Base-by-base conservation (phyloP, 2,329 filamentous ascomycete species). In the Claviceps spartinae region DNA sequence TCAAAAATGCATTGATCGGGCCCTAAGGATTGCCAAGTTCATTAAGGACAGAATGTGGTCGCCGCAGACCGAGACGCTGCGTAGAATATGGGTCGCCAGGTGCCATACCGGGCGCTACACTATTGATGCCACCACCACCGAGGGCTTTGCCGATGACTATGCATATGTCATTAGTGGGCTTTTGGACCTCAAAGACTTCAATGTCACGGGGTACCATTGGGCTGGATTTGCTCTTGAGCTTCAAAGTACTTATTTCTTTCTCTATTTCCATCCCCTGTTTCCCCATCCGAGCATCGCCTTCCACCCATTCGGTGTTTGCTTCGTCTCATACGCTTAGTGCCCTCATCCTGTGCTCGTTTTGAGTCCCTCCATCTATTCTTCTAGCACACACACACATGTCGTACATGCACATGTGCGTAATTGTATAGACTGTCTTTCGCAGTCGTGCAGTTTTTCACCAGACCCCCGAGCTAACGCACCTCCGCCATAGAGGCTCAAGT, bases 121-220 rank as follows among this genome's bases (percentile, higher is more conserved):
- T 4, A 22, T 24, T 24, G 24, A 24, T 1, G 5, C 24, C 24
- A 24, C 24, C 24, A 82, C 83, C 34, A 74, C 80, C n/a, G 74
- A 76, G 42, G 90, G 80, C 0, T 95, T 97, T 66, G 88, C 91
- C 1, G 93, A 97, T 60, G 93, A 98, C 69, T 97, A 97, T 63
- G 88, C 91, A 2, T 95, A 91, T 65, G 66, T 97, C 42, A 86
- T 89, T 48, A 80, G 84, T 48, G 91, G 89, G 0, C 73, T 96
- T 1, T 72, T 97, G 52, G 84, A 90, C 58, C 77, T 97, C 34
- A 94, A 94, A 63, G 83, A 91, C 64, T 79, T 84, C 0, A 95
- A 88, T 0, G 84, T 85, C 55, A 82, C 95, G 52, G 82, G 85
- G 57, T 69, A 71, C 43, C 87, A 86, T 24, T 24, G 24, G 69